Evolutionary conservation across 768 basidiomycete genomes (phyloP).

Genomic region (Phanerodontia chrysosporium): DNA sequence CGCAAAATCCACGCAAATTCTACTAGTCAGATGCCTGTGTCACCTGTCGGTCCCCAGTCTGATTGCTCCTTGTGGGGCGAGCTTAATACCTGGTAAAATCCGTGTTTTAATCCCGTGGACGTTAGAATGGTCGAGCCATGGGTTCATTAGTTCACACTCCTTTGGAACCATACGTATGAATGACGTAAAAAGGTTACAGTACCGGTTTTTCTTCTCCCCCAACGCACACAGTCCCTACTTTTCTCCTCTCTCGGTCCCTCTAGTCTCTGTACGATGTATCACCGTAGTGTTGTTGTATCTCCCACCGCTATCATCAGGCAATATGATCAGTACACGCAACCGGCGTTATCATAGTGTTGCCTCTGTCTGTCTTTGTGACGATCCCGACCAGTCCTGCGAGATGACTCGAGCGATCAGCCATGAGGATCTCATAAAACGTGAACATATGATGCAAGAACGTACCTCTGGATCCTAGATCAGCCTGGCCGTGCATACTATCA

Average conservation of each 20-base stretch:
- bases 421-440: conserved; percentile 4
- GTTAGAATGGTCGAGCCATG: neutral
- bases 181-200: neutral
- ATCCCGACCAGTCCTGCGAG: neutral
- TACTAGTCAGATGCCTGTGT: conserved; percentile 1
- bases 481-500: neutral
- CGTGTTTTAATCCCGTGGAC: neutral
- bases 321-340: neutral
- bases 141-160: neutral
- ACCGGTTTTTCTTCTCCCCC: neutral
- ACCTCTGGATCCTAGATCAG: neutral
- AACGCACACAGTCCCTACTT: neutral
- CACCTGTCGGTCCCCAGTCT: neutral
- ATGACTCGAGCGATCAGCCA: neutral
- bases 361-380: neutral
- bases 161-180: neutral
- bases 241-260: neutral
- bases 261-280: neutral
- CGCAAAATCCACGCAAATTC: neutral
- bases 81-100: neutral
- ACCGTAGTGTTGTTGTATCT: neutral
- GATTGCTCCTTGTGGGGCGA: neutral
- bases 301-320: neutral
- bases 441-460: conserved; percentile 3
- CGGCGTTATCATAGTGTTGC: neutral